Evolutionary conservation across 1,284 basidiomycete genomes (phyloP), one percentile per base, ranked within the genome.

Genomic region (Porodaedalea pini): DNA sequence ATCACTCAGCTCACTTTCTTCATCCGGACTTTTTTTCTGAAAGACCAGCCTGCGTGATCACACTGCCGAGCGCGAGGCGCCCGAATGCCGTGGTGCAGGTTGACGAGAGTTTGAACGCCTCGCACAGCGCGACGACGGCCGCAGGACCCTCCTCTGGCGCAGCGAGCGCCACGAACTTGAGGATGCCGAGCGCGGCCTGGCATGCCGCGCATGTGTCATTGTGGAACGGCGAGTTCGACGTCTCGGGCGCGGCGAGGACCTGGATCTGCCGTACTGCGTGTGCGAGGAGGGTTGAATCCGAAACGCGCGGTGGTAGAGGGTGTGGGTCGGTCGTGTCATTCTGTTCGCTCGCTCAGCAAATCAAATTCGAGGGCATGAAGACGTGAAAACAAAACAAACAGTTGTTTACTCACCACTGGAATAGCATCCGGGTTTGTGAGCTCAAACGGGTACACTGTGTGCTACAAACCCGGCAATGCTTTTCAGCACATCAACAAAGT

Each of bases 121-220:
- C 73, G 72, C 89, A 92, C 34, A 89, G 68, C 5, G 75, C 72
- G 19, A 85, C 75, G 6, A 82, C 72, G 21, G 90, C 73, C 2
- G 68, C 72, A 2, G 88, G 80, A 1, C 85, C 83, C 61, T 83
- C 70, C 36, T 81, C 73, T 2, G 88, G 86, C 17, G 80, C 79
- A 17, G 82, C 80, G 51, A 86, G 70, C 0, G 84, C 77, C 36
- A 90, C 73, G 63, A 86, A 80, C 67, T 90, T 88, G 58, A 78
- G 82, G 25, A 82, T 70, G 61, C 83, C 80, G n/a, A 92, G 75
- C 2, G 77, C 72, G 3, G 82, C 77, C 59, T 81, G 78, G 69
- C 89, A 92, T 62, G 74, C 76, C 5, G 79, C 77, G 67, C 89
- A 92, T 25, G 71, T 73, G 68, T 78, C 71, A 43, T 71, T 69